Evolutionary conservation across 169 alveolate genomes (phyloP).

Genomic region (Cryptosporidium tyzzeri): DNA sequence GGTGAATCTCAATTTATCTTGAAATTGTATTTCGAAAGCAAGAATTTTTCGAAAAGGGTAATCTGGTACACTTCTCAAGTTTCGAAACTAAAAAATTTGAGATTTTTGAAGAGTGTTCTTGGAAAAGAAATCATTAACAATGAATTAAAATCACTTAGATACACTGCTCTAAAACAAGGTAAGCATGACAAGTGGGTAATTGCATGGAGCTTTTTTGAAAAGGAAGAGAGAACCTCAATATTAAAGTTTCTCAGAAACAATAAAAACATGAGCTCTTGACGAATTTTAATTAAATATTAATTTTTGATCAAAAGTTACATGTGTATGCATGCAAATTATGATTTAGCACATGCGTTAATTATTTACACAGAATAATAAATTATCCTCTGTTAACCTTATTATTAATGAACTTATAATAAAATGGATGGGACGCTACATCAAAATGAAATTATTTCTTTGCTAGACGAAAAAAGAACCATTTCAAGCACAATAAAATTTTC

Average conservation of each 20-base stretch:
- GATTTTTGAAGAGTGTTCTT: conserved; percentile 1
- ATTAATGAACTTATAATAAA: neutral
- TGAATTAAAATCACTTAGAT: conserved; percentile 9
- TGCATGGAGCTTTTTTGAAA: conserved; percentile 73
- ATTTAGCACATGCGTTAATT: neutral
- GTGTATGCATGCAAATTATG: conserved; percentile 15
- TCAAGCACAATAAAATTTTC: conserved; percentile 26
- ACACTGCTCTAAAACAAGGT: conserved; percentile 47
- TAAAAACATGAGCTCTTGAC: neutral
- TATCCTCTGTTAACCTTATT: neutral
- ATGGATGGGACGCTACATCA: conserved; percentile 48
- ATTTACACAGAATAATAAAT: too few species aligned
- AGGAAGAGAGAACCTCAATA: conserved; percentile 42
- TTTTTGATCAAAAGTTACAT: neutral
- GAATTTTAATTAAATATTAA: neutral
- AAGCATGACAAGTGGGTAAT: conserved; percentile 57
- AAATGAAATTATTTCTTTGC: conserved; percentile 57
- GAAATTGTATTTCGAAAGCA: conserved; percentile 75
- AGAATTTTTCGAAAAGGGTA: conserved; percentile 37
- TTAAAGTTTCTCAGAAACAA: conserved; percentile 44
- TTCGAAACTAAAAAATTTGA: conserved; percentile 72
- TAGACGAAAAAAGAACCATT: conserved; percentile 55
- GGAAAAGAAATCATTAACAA: conserved; percentile 33
- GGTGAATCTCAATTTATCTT: conserved; percentile 78
- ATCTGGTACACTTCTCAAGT: conserved; percentile 81